Evolutionary conservation across 192 early-diverging fungal genomes (phyloP).

Genomic region (Entrophospora sp.): DNA sequence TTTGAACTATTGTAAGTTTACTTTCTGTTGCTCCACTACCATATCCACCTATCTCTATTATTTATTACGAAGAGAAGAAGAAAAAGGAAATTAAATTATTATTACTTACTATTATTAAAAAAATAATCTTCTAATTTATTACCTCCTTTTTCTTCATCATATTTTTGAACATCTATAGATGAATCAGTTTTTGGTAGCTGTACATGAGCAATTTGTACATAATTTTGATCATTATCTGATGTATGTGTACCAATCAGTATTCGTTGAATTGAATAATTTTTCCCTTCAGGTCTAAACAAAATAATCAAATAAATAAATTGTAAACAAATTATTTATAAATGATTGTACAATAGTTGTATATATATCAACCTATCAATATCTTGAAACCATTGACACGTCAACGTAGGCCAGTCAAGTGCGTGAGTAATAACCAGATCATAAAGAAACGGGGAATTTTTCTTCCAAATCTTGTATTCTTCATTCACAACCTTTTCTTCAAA

Average conservation of each 20-base stretch:
- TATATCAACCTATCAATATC: constrained; percentile 71
- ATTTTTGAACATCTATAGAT: constrained; percentile 46
- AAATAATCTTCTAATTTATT: not conserved
- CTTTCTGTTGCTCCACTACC: constrained; percentile 56
- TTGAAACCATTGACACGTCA: constrained; percentile 97
- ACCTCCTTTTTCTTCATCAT: constrained; percentile 70
- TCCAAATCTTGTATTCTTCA: constrained; percentile 99
- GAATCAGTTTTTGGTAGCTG: constrained; percentile 71
- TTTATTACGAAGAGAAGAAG: not conserved
- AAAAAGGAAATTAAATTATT: too few relatives aligned
- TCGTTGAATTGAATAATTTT: constrained; percentile 84
- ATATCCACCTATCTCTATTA: constrained; percentile 69
- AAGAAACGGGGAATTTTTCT: constrained; percentile 98
- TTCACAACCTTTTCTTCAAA: constrained; percentile 81
- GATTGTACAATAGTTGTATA: not conserved
- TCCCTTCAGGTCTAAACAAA: constrained; percentile 68
- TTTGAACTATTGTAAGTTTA: constrained; percentile 75
- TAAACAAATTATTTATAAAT: not conserved
- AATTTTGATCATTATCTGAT: constrained; percentile 91
- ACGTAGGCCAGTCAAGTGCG: constrained; percentile 96
- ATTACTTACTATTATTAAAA: not conserved
- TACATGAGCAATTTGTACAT: constrained; percentile 90
- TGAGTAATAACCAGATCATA: constrained; percentile 97
- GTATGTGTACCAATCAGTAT: constrained; percentile 94
- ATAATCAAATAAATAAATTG: not conserved